These are phyloP conservation scores for Pythium biforme DNA, from an alignment of 352 stramenopile genomes.

Conservation along the genomic window DNA sequence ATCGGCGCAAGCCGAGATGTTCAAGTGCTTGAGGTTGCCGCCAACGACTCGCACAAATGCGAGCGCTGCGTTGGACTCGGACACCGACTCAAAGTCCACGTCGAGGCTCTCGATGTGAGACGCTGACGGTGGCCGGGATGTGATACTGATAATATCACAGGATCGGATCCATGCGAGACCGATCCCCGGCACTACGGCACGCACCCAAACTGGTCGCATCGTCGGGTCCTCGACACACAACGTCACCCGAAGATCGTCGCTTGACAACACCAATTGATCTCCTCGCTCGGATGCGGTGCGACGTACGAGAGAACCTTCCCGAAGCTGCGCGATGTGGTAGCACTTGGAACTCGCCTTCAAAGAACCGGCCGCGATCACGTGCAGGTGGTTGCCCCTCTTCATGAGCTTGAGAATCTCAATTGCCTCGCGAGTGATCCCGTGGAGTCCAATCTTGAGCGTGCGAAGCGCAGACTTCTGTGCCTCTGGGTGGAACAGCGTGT, in stretches of 20 bases:
- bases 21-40: neutral
- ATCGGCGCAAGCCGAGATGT: neutral
- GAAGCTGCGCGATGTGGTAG: neutral
- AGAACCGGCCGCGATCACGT: neutral
- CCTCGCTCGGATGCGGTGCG: neutral
- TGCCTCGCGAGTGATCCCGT: neutral
- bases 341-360: neutral
- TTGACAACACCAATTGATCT: neutral
- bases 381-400: neutral
- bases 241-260: neutral
- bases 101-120: neutral
- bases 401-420: slow-evolving; percentile 6
- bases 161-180: neutral
- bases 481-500: slow-evolving; percentile 6
- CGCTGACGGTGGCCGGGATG: neutral
- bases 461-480: neutral
- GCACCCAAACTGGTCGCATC: neutral
- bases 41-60: neutral
- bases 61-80: neutral
- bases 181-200: neutral
- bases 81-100: neutral
- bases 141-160: neutral
- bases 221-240: neutral
- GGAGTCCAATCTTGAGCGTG: neutral
- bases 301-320: neutral